Evolutionary conservation across 2,329 filamentous ascomycete species (phyloP), one percentile per base, ranked within the genome.

Genomic region (Phaeosphaeriaceae sp.): DNA sequence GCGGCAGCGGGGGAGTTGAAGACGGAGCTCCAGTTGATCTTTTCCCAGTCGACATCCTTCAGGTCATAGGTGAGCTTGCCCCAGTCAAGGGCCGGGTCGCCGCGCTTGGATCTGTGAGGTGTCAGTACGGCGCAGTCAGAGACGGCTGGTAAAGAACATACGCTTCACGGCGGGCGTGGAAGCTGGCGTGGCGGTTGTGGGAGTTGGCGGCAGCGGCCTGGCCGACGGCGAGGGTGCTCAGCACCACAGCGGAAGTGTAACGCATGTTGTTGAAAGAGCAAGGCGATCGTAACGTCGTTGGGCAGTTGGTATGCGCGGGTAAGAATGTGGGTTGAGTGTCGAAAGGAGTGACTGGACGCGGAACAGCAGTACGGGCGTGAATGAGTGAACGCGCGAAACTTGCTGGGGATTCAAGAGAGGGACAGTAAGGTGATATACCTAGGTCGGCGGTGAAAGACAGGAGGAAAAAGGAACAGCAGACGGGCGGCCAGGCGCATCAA

Each of bases 361-460:
- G 56, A 63, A 58, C 57, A 68, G 61, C 58, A 67, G 69, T 62
- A 64, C 67, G 58, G 63, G 72, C 74, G 73, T 76, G 65, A 76
- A 76, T 56, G 74, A 76, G 72, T 76, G 74, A 75, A 76, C 74
- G 74, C 73, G 72, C 64, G 70, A 72, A 67, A 61, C 33, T 56
- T 70, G 64, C 65, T 68, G 63, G 60, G 56, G 61, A 67, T 19
- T 50, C 46, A 63, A 61, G 54, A 56, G 67, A 68, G 67, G 61
- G 66, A 65, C 67, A 65, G 55, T 62, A 54, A 55, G 62, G 54
- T 57, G 54, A 69, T 63, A 70, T 68, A 70, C 56, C 45, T 57
- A 51, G 46, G 48, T 25, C 31, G 51, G 58, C 53, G 65, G 67
- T 71, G 72, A 70, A 71, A 60, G 66, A 60, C 60, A 55, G 60